Percentiles rank a stretch among this genome's conserved stretches.
These are phyloP conservation scores for Mycena kentingensis DNA, from an alignment of 768 basidiomycete species.

Conservation along the genomic window DNA sequence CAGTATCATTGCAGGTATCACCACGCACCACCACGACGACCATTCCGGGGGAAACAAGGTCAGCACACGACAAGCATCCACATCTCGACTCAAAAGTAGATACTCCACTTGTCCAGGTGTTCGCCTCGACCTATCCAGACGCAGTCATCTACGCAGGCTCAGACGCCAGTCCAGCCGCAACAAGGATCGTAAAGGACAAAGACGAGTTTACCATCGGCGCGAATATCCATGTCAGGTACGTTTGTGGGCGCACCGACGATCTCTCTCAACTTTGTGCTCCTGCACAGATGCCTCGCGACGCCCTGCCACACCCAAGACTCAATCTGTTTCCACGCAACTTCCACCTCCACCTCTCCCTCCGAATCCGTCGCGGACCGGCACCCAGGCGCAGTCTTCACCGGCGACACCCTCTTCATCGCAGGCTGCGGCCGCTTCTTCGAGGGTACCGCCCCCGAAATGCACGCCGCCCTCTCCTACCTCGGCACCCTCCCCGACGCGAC, in stretches of 20 bases:
- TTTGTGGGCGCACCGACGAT: too few species aligned
- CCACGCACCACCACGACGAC: constrained; percentile 92
- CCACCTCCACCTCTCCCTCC: too few species aligned
- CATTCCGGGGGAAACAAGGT: constrained; percentile 89
- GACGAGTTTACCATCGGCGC: constrained; percentile 78
- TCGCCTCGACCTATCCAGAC: constrained; percentile 47
- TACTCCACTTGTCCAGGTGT: constrained; percentile 38
- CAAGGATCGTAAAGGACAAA: constrained; percentile 76
- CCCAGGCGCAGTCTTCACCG: constrained; percentile 86
- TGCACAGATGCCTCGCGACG: constrained; percentile 72
- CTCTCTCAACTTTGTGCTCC: neutral
- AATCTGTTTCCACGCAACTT: constrained; percentile 84
- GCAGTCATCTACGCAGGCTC: constrained; percentile 83
- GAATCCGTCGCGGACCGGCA: constrained; percentile 49
- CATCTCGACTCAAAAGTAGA: constrained; percentile 1
- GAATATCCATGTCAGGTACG: constrained; percentile 60
- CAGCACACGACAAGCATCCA: neutral
- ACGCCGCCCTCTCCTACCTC: constrained; percentile 69
- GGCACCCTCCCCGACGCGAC: constrained; percentile 78
- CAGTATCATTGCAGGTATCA: constrained; percentile 70
- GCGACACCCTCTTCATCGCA: constrained; percentile 87
- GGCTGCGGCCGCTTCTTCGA: constrained; percentile 97
- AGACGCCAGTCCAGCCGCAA: constrained; percentile 62
- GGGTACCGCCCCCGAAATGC: constrained; percentile 79
- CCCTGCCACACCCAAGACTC: constrained; percentile 97